Percentiles rank a stretch among this genome's conserved stretches.
Evolutionary conservation across 129 eudicot species (phyloP).

Genomic region (Flaveria trinervia): DNA sequence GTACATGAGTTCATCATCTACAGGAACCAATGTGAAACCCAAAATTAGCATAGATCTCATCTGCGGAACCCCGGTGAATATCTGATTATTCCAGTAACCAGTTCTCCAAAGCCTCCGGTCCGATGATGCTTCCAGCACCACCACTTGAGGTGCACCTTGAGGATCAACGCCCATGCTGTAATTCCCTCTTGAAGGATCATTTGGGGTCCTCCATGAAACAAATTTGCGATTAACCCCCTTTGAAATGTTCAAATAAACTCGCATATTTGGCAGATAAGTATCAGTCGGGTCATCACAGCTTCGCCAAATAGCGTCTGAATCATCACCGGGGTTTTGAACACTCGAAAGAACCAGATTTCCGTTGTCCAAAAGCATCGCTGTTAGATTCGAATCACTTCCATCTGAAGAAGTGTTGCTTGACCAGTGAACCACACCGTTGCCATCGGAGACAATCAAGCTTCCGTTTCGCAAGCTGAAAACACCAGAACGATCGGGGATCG

Average conservation of each 20-base stretch:
- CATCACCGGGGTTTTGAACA: slow-evolving; percentile 13
- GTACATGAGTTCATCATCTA: slow-evolving; percentile 31
- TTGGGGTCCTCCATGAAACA: slow-evolving; percentile 57
- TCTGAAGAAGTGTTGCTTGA: slow-evolving; percentile 34
- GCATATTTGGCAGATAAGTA: slow-evolving; percentile 58
- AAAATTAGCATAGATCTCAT: slow-evolving; percentile 39
- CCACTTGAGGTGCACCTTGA: slow-evolving; percentile 65
- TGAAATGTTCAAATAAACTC: slow-evolving; percentile 33
- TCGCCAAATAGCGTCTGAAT: slow-evolving; percentile 44
- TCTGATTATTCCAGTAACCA: slow-evolving; percentile 58
- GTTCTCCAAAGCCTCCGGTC: slow-evolving; percentile 54
- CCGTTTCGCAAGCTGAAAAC: slow-evolving; percentile 46
- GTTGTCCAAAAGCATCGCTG: slow-evolving; percentile 50
- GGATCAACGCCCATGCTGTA: slow-evolving; percentile 61
- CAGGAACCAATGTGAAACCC: slow-evolving; percentile 46
- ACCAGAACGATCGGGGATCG: slow-evolving; percentile 41
- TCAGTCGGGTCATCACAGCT: slow-evolving; percentile 71
- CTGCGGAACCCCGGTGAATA: slow-evolving; percentile 52
- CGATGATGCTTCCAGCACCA: slow-evolving; percentile 42
- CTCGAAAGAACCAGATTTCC: slow-evolving; percentile 50
- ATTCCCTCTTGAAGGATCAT: slow-evolving; percentile 63
- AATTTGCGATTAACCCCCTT: slow-evolving; percentile 31
- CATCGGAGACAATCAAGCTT: slow-evolving; percentile 44
- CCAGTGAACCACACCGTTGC: slow-evolving; percentile 42
- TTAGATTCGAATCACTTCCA: slow-evolving; percentile 23